These are phyloP conservation scores for Saitozyma podzolica DNA, from an alignment of 768 basidiomycete genomes.

Conservation along the genomic window DNA sequence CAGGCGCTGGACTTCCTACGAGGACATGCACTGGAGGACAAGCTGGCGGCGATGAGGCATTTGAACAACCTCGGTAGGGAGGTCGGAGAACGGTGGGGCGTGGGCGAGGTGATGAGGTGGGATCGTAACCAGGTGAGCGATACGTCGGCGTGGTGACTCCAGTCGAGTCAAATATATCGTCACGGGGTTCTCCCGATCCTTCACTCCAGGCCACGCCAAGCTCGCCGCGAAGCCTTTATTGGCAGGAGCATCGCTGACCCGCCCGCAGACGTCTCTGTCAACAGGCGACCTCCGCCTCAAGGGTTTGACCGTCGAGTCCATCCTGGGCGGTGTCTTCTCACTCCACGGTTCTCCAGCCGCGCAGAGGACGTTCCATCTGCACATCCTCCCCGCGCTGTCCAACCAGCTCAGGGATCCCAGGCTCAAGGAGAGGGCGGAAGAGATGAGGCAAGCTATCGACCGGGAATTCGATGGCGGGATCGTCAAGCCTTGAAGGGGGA, in stretches of 20 bases:
- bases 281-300: conserved; percentile 26
- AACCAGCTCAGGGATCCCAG: conserved; percentile 37
- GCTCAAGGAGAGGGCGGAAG: conserved; percentile 28
- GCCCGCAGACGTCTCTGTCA: conserved; percentile 24
- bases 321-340: conserved; percentile 39
- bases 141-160: conserved; percentile 33
- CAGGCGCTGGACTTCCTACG: conserved; percentile 11
- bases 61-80: conserved; percentile 43
- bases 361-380: conserved; percentile 47
- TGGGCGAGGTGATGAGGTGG: conserved; percentile 40
- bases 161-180: not conserved
- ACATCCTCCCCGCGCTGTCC: conserved; percentile 41
- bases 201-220: too few relatives aligned
- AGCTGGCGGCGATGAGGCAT: conserved; percentile 41
- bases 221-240: too few relatives aligned
- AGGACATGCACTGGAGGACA: conserved; percentile 28
- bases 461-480: conserved; percentile 21
- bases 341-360: conserved; percentile 47
- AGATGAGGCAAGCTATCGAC: conserved; percentile 15
- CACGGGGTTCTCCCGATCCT: not conserved
- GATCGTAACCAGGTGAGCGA: conserved; percentile 45
- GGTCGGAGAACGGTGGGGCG: conserved; percentile 37
- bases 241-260: not conserved
- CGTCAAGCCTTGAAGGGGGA: not conserved
- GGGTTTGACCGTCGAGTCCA: conserved; percentile 36